Evolutionary conservation across 768 basidiomycete species (phyloP).

Genomic region (Kwoniella bestiolae): DNA sequence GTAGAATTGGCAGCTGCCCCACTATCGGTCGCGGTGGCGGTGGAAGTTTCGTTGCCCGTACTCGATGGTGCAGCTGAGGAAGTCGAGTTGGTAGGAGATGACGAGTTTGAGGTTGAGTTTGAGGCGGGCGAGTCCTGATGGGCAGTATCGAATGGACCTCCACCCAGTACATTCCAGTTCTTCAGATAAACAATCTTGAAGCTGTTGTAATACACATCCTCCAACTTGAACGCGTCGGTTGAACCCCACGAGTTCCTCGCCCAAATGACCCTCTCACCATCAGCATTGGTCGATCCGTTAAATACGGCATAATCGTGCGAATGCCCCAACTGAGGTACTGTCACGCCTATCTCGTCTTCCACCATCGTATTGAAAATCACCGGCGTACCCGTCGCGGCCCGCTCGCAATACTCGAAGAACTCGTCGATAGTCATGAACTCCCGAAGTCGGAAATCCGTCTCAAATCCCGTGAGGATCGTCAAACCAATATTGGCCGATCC

Average conservation of each 20-base stretch:
- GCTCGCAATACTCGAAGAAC: slow-evolving; percentile 11
- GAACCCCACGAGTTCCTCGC: slow-evolving; percentile 31
- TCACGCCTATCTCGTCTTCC: slow-evolving; percentile 1
- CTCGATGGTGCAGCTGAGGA: neutral
- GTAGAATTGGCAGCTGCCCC: neutral
- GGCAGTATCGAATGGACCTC: slow-evolving; percentile 1
- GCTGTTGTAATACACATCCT: slow-evolving; percentile 20
- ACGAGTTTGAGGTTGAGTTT: neutral
- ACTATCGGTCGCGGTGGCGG: neutral
- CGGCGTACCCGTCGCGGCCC: slow-evolving; percentile 9
- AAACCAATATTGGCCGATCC: slow-evolving; percentile 22
- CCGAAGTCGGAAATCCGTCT: neutral
- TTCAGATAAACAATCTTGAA: slow-evolving; percentile 18
- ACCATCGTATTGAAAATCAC: slow-evolving; percentile 21
- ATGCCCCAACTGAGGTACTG: slow-evolving; percentile 16
- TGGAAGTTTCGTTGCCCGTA: neutral
- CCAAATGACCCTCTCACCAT: slow-evolving; percentile 19
- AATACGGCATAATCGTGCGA: slow-evolving; percentile 30
- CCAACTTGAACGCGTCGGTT: slow-evolving; percentile 19
- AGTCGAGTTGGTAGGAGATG: neutral
- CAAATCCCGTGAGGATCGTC: slow-evolving; percentile 19
- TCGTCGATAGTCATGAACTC: slow-evolving; percentile 11
- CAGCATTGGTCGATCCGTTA: neutral
- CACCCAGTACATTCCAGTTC: slow-evolving; percentile 19
- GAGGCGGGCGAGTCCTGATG: neutral